Evolutionary conservation across 1,139 yeast species (phyloP).

Genomic region (Scheffersomyces titani): DNA sequence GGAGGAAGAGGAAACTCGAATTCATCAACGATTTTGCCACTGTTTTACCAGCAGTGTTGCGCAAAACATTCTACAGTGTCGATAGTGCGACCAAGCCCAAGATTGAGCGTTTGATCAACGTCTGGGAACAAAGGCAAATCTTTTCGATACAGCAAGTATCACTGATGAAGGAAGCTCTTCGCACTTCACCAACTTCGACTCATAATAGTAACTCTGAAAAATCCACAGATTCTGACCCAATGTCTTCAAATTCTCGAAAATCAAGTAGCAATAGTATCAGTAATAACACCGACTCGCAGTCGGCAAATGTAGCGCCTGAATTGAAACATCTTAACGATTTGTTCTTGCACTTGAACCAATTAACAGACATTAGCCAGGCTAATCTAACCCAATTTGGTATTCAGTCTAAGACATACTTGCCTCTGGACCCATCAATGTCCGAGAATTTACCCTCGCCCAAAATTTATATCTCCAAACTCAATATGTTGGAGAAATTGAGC

Average conservation of each 20-base stretch:
- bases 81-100: slow-evolving; percentile 51
- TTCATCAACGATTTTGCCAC: slow-evolving; percentile 60
- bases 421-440: slow-evolving; percentile 39
- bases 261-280: background rate
- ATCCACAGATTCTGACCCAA: background rate
- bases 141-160: slow-evolving; percentile 48
- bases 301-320: slow-evolving; percentile 35
- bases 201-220: background rate
- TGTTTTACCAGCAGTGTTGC: slow-evolving; percentile 43
- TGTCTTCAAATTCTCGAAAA: background rate
- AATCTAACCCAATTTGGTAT: slow-evolving; percentile 45
- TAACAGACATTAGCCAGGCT: slow-evolving; percentile 34
- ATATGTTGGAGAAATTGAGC: slow-evolving; percentile 45
- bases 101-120: slow-evolving; percentile 63
- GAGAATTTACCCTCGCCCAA: slow-evolving; percentile 56
- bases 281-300: background rate
- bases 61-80: slow-evolving; percentile 30
- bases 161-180: slow-evolving; percentile 40
- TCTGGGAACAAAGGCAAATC: slow-evolving; percentile 72
- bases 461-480: slow-evolving; percentile 47
- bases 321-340: slow-evolving; percentile 36
- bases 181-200: slow-evolving; percentile 12
- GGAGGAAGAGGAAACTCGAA: slow-evolving; percentile 62
- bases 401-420: slow-evolving; percentile 45
- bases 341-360: slow-evolving; percentile 29